Evolutionary conservation across 352 stramenopile genomes (phyloP).

Genomic region (Phytopythium montanum): DNA sequence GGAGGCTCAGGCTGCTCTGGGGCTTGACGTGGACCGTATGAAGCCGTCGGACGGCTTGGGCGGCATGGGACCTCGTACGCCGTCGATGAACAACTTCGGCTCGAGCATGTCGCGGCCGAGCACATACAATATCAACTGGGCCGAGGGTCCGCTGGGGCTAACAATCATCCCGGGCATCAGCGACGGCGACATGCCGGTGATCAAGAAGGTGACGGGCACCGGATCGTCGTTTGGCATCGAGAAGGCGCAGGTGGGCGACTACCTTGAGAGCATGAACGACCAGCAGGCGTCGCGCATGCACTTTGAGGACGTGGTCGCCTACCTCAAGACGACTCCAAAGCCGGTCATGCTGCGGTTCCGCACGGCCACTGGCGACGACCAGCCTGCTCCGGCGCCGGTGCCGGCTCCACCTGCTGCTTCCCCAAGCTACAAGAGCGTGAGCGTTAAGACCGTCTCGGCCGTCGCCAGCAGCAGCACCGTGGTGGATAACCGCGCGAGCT

Average conservation of each 20-base stretch:
- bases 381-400: slow-evolving; percentile 11
- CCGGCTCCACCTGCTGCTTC: slow-evolving; percentile 13
- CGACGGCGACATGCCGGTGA: slow-evolving; percentile 77
- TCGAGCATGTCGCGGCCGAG: slow-evolving; percentile 58
- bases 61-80: slow-evolving; percentile 11
- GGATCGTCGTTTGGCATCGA: slow-evolving; percentile 77
- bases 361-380: slow-evolving; percentile 35
- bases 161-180: slow-evolving; percentile 84
- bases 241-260: slow-evolving; percentile 77
- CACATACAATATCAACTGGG: slow-evolving; percentile 78
- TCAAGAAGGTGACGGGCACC: slow-evolving; percentile 87
- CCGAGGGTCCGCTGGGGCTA: slow-evolving; percentile 70
- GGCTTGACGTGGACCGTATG: slow-evolving; percentile 1
- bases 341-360: slow-evolving; percentile 72
- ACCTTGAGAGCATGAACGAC: slow-evolving; percentile 81
- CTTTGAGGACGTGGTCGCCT: slow-evolving; percentile 80
- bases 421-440: slow-evolving; percentile 23
- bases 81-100: slow-evolving; percentile 34
- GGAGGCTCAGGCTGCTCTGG: neutral
- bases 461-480: slow-evolving; percentile 17
- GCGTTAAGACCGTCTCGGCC: slow-evolving; percentile 23
- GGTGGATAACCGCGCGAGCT: slow-evolving; percentile 18
- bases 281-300: slow-evolving; percentile 60
- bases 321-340: slow-evolving; percentile 79
- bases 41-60: neutral